Conservation (phyloP, 768 basidiomycete species). For the Lanmaoa pseudosensibilis region DNA sequence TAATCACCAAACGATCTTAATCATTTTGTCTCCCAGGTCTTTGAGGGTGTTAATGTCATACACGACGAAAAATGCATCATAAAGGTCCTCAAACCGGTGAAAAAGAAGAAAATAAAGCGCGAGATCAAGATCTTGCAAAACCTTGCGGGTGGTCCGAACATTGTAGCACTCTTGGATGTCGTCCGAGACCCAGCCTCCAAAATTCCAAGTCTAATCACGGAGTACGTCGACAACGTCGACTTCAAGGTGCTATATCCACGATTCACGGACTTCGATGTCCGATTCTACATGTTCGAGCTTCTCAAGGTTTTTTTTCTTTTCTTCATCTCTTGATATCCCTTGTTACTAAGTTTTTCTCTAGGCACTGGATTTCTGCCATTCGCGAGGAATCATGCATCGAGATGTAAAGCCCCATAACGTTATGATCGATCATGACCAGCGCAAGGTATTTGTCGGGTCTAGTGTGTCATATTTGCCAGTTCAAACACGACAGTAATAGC, state of each 20-base stretch:
- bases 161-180: slow-evolving; percentile 91
- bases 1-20: slow-evolving; percentile 15
- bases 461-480: slow-evolving; percentile 6
- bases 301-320: slow-evolving; percentile 64
- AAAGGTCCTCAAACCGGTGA: slow-evolving; percentile 97
- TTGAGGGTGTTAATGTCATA: slow-evolving; percentile 89
- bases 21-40: slow-evolving; percentile 54
- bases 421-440: slow-evolving; percentile 98
- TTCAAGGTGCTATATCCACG: slow-evolving; percentile 96
- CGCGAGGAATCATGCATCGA: slow-evolving; percentile 97
- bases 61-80: slow-evolving; percentile 96
- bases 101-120: slow-evolving; percentile 99
- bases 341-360: slow-evolving; percentile 28
- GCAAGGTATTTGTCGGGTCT: slow-evolving; percentile 59
- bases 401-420: slow-evolving; percentile 99
- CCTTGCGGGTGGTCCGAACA: slow-evolving; percentile 92
- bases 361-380: slow-evolving; percentile 98
- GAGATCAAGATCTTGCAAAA: slow-evolving; percentile 99
- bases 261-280: slow-evolving; percentile 93
- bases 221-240: slow-evolving; percentile 98
- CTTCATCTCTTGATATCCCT: slow-evolving; percentile 2
- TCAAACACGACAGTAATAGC: slow-evolving; percentile 43
- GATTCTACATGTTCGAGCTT: slow-evolving; percentile 95
- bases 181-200: slow-evolving; percentile 95
- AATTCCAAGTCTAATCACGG: slow-evolving; percentile 94